These are phyloP conservation scores for Nothophytophthora sp. DNA, from an alignment of 352 stramenopile genomes.

Conservation along the genomic window DNA sequence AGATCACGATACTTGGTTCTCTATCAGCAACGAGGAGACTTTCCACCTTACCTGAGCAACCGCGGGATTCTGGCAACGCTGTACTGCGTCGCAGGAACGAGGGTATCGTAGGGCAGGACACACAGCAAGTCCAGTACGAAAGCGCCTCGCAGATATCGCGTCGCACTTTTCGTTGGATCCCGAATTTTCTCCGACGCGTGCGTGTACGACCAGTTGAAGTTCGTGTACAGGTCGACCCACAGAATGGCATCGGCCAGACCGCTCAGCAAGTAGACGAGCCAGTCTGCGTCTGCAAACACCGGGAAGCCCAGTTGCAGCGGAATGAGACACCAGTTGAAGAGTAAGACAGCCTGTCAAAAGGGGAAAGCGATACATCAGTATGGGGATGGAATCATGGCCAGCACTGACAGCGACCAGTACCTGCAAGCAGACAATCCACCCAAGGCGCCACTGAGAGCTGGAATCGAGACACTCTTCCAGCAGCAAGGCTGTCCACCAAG, in stretches of 20 bases:
- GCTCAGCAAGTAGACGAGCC: slow-evolving; percentile 25
- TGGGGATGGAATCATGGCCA: not conserved
- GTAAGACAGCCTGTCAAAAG: slow-evolving; percentile 35
- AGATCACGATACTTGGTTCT: not conserved
- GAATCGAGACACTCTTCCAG: slow-evolving; percentile 19
- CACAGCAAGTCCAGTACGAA: slow-evolving; percentile 42
- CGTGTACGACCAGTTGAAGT: slow-evolving; percentile 36
- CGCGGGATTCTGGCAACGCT: slow-evolving; percentile 15
- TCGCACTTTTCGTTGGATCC: slow-evolving; percentile 24
- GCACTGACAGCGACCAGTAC: slow-evolving; percentile 24
- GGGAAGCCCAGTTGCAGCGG: slow-evolving; percentile 44
- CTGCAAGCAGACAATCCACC: slow-evolving; percentile 20
- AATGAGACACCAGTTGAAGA: slow-evolving; percentile 46
- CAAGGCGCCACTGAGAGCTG: slow-evolving; percentile 1
- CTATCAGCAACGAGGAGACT: not conserved
- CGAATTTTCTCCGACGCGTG: slow-evolving; percentile 28
- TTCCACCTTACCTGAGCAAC: slow-evolving; percentile 13
- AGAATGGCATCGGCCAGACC: slow-evolving; percentile 31
- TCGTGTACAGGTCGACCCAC: slow-evolving; percentile 45
- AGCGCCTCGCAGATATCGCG: slow-evolving; percentile 17
- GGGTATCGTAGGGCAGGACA: slow-evolving; percentile 33
- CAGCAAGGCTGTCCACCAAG: slow-evolving; percentile 13
- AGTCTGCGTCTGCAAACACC: slow-evolving; percentile 21
- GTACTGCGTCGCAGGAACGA: slow-evolving; percentile 9
- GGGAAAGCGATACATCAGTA: slow-evolving; percentile 9